A percentile compares a stretch with the other conserved stretches of the same genome.
Conservation (phyloP, 352 stramenopile genomes). For the Pythium aphanidermatum region DNA sequence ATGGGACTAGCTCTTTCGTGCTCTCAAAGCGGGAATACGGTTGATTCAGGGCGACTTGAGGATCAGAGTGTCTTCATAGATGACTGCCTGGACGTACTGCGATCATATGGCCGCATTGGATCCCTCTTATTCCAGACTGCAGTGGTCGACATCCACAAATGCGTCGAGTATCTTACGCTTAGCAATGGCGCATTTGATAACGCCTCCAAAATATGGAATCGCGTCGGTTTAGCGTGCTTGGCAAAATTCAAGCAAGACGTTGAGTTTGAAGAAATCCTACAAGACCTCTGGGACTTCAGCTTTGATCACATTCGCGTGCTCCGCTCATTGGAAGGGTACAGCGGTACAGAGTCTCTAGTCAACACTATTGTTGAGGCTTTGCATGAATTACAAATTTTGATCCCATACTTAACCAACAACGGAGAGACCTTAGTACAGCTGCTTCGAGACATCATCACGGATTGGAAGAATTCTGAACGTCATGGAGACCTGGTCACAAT, state of each 20-base stretch:
- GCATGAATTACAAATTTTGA: conserved; percentile 67
- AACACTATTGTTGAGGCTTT: conserved; percentile 39
- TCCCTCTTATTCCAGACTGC: conserved; percentile 54
- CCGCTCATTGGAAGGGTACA: conserved; percentile 19
- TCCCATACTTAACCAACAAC: conserved; percentile 52
- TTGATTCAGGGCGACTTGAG: neutral
- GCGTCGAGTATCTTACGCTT: conserved; percentile 47
- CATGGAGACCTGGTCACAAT: conserved; percentile 39
- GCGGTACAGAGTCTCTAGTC: neutral
- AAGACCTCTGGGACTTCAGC: conserved; percentile 79
- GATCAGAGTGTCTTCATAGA: conserved; percentile 26
- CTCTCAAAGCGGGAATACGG: conserved; percentile 6
- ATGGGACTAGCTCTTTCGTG: conserved; percentile 50
- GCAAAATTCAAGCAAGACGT: conserved; percentile 57
- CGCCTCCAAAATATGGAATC: conserved; percentile 46
- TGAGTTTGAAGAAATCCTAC: conserved; percentile 66
- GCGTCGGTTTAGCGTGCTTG: conserved; percentile 56
- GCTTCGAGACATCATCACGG: conserved; percentile 41
- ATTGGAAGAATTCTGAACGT: conserved; percentile 26
- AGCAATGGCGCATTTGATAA: conserved; percentile 46
- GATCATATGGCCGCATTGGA: conserved; percentile 65
- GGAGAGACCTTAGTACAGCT: conserved; percentile 36
- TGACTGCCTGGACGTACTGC: conserved; percentile 65
- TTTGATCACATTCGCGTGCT: conserved; percentile 57
- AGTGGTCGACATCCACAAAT: conserved; percentile 35